Percentiles rank a stretch among this genome's conserved stretches.
These are phyloP conservation scores for Dactylellina parvicollis DNA, from an alignment of 2,329 filamentous ascomycete species.

Conservation along the genomic window DNA sequence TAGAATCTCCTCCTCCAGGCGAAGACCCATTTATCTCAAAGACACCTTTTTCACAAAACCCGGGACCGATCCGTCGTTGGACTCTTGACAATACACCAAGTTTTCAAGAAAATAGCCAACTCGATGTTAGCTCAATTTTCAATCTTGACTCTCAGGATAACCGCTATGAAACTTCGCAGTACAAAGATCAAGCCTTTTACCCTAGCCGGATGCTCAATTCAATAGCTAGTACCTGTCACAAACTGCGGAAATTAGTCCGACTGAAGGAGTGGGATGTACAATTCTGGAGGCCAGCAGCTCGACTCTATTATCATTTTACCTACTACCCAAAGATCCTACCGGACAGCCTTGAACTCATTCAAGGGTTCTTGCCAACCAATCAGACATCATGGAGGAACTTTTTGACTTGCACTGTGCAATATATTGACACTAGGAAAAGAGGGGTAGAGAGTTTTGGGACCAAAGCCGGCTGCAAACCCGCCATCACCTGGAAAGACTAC, in stretches of 20 bases:
- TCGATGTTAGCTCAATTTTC: conserved; percentile 26
- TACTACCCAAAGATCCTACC: conserved; percentile 53
- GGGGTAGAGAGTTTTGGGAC: conserved; percentile 56
- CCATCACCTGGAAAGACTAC: conserved; percentile 54
- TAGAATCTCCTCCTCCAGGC: conserved; percentile 29
- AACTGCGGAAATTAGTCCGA: conserved; percentile 52
- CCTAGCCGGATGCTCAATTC: conserved; percentile 46
- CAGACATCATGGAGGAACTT: conserved; percentile 58
- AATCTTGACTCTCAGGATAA: not conserved
- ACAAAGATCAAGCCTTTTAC: conserved; percentile 37
- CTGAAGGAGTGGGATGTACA: conserved; percentile 54
- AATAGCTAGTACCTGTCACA: conserved; percentile 52
- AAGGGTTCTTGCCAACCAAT: conserved; percentile 54
- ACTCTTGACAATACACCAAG: conserved; percentile 12
- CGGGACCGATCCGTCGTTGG: conserved; percentile 22
- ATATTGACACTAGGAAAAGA: conserved; percentile 51
- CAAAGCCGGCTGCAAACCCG: conserved; percentile 51
- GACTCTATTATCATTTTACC: conserved; percentile 54
- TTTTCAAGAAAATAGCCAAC: conserved; percentile 3
- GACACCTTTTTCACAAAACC: not conserved
- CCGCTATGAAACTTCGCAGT: conserved; percentile 30
- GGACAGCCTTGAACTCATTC: conserved; percentile 55
- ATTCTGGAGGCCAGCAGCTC: conserved; percentile 56
- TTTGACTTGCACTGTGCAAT: conserved; percentile 56
- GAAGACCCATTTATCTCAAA: conserved; percentile 13